phyloP scores from a whole-genome alignment of 1,284 basidiomycete species.

The Porogramme epimiltina region DNA sequence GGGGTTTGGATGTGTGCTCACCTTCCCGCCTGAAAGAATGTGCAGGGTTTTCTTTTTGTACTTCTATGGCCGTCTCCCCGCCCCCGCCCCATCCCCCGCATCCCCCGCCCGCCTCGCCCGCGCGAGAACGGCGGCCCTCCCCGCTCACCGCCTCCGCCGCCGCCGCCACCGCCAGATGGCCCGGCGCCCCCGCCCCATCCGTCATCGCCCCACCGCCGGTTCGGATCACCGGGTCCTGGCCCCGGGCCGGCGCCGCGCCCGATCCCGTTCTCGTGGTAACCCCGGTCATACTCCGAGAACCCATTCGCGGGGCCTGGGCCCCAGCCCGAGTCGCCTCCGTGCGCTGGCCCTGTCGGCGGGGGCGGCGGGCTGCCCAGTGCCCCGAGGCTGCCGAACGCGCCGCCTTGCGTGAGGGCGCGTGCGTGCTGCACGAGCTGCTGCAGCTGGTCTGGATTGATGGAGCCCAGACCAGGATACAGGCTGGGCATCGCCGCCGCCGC shows the following conservation, averaged over 20 bases:
- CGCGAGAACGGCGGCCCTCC: constrained; percentile 28
- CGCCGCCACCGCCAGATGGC: constrained; percentile 7
- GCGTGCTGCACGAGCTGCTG: constrained; percentile 65
- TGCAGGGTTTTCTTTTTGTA: constrained; percentile 84
- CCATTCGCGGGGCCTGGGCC: constrained; percentile 17
- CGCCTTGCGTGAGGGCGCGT: constrained; percentile 33
- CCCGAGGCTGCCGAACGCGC: constrained; percentile 17
- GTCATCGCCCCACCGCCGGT: constrained; percentile 46
- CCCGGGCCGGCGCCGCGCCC: constrained; percentile 16
- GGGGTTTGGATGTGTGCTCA: constrained; percentile 57
- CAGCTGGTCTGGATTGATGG: constrained; percentile 59
- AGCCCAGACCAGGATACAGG: constrained; percentile 28
- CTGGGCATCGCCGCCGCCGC: constrained; percentile 16
- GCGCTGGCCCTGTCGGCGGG: constrained; percentile 19
- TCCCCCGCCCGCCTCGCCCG: constrained; percentile 38
- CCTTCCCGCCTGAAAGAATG: constrained; percentile 87
- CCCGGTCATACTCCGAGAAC: constrained; percentile 37
- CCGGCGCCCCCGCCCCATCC: not conserved
- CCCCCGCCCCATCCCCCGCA: constrained; percentile 50
- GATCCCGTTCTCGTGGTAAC: constrained; percentile 43
- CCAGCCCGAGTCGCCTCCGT: constrained; percentile 29
- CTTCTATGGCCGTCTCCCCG: constrained; percentile 63
- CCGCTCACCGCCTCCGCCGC: not conserved
- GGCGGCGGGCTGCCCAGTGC: constrained; percentile 5
- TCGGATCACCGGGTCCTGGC: constrained; percentile 27